A percentile compares a stretch with the other conserved stretches of the same genome.
Conservation (phyloP, 2,329 filamentous ascomycete genomes). For the Phaeomoniella chlamydospora region DNA sequence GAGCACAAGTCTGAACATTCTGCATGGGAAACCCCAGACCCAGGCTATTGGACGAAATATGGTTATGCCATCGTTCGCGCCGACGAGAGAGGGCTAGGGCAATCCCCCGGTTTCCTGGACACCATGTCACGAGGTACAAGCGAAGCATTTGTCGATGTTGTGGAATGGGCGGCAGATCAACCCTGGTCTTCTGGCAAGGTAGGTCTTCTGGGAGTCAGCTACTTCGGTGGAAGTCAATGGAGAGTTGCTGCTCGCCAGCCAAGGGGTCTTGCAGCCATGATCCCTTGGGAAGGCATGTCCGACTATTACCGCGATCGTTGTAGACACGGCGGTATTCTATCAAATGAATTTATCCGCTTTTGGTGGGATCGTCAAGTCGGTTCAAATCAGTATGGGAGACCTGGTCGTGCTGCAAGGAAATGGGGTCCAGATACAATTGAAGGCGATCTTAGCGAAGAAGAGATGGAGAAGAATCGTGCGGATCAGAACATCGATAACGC, state of each 20-base stretch:
- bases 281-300: constrained; percentile 43
- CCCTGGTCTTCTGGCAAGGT: constrained; percentile 36
- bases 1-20: constrained; percentile 39
- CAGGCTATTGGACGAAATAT: constrained; percentile 38
- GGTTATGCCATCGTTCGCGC: constrained; percentile 42
- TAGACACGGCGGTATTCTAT: constrained; percentile 47
- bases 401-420: constrained; percentile 32
- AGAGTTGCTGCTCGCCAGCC: constrained; percentile 36
- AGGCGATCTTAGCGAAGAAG: constrained; percentile 20
- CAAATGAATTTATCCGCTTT: constrained; percentile 43
- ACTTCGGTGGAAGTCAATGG: constrained; percentile 41
- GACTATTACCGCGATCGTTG: constrained; percentile 44
- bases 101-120: constrained; percentile 36
- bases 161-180: constrained; percentile 37
- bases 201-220: constrained; percentile 35
- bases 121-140: constrained; percentile 38
- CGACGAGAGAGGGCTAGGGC: constrained; percentile 37
- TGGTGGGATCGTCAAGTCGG: constrained; percentile 57
- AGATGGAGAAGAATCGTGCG: constrained; percentile 19
- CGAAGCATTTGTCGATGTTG: constrained; percentile 35
- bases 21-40: constrained; percentile 46
- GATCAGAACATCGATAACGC: constrained; percentile 31
- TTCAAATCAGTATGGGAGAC: constrained; percentile 52
- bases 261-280: constrained; percentile 34
- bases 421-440: constrained; percentile 35